phyloP scores from a whole-genome alignment of 169 alveolate genomes.

The Theileria orientalis region DNA sequence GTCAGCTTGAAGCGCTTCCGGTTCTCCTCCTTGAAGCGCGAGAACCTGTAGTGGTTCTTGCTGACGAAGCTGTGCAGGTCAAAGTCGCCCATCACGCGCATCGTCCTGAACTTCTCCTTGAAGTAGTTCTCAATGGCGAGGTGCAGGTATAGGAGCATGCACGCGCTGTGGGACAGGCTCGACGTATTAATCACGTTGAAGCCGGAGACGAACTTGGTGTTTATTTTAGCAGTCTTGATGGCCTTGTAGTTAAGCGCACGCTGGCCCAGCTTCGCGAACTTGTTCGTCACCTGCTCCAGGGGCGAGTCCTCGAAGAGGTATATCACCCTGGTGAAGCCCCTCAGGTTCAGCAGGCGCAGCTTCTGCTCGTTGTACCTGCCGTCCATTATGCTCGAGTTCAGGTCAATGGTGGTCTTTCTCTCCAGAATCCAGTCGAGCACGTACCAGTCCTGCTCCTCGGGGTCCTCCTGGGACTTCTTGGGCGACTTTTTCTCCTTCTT shows the following conservation, averaged over 20 bases:
- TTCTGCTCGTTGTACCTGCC: conserved; percentile 84
- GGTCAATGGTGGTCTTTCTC: conserved; percentile 79
- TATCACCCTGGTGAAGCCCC: conserved; percentile 73
- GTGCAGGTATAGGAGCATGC: conserved; percentile 64
- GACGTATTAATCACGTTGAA: conserved; percentile 55
- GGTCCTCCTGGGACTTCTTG: background rate
- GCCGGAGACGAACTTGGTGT: conserved; percentile 61
- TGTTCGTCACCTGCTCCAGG: conserved; percentile 15
- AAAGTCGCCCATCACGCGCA: conserved; percentile 41
- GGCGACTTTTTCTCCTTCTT: conserved; percentile 43
- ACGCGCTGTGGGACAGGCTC: conserved; percentile 59
- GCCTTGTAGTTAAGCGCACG: conserved; percentile 66
- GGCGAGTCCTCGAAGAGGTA: conserved; percentile 74
- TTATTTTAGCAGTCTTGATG: conserved; percentile 58
- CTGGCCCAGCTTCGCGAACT: conserved; percentile 56
- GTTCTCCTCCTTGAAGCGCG: conserved; percentile 60
- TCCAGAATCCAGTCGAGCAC: conserved; percentile 83
- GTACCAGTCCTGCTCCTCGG: conserved; percentile 37
- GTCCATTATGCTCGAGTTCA: conserved; percentile 80
- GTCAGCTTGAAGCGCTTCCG: conserved; percentile 74
- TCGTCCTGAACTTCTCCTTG: conserved; percentile 63
- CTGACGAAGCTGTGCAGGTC: conserved; percentile 2
- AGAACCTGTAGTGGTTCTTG: conserved; percentile 22
- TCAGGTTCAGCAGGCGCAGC: conserved; percentile 73
- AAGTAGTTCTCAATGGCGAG: conserved; percentile 68